phyloP scores from a whole-genome alignment of 2,329 filamentous ascomycete species.

The Canariomyces notabilis region DNA sequence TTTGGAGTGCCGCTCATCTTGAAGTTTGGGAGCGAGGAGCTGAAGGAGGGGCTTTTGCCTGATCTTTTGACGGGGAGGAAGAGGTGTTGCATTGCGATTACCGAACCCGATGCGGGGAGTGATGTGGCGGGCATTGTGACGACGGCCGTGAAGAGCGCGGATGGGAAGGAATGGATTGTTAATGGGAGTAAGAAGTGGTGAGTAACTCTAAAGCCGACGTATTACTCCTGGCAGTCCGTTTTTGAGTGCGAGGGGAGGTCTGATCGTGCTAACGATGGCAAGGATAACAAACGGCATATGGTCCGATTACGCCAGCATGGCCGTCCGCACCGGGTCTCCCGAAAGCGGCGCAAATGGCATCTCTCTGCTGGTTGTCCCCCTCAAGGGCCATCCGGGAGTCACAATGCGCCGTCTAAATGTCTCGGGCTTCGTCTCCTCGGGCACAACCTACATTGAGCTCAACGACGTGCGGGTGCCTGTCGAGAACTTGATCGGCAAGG shows the following conservation, averaged over 20 bases:
- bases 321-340: slow-evolving; percentile 60
- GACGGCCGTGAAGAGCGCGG: slow-evolving; percentile 55
- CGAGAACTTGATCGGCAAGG: slow-evolving; percentile 63
- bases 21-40: slow-evolving; percentile 57
- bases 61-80: slow-evolving; percentile 63
- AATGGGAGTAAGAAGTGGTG: slow-evolving; percentile 75
- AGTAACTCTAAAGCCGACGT: no score
- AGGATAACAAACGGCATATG: slow-evolving; percentile 69
- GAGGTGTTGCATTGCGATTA: slow-evolving; percentile 71
- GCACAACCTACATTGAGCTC: slow-evolving; percentile 71
- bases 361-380: slow-evolving; percentile 62
- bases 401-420: slow-evolving; percentile 64
- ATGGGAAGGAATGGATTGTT: slow-evolving; percentile 64
- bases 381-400: slow-evolving; percentile 64
- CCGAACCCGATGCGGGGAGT: slow-evolving; percentile 67
- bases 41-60: slow-evolving; percentile 64
- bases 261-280: slow-evolving; percentile 18
- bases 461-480: slow-evolving; percentile 69
- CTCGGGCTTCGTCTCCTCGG: slow-evolving; percentile 57
- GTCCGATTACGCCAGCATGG: slow-evolving; percentile 64
- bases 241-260: not conserved
- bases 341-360: slow-evolving; percentile 58
- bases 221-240: not conserved
- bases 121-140: slow-evolving; percentile 71
- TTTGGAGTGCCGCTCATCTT: slow-evolving; percentile 68